These are phyloP conservation scores for Inosperma sp. DNA, from an alignment of 768 basidiomycete genomes.

Conservation along the genomic window DNA sequence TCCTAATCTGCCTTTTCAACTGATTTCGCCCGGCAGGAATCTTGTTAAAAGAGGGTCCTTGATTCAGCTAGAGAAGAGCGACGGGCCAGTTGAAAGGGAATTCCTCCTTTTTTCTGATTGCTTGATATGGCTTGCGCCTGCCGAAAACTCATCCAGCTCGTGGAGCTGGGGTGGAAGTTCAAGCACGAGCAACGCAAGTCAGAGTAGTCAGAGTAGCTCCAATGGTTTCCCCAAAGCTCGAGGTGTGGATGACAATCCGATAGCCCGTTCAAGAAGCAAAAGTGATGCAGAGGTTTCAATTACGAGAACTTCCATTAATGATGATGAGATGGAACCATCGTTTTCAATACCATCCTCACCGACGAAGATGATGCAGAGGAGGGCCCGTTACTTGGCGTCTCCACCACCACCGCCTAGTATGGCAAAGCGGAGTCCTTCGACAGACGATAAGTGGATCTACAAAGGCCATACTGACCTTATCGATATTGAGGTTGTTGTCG, in stretches of 20 bases:
- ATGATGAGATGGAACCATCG: background rate
- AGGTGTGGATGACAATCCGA: slow-evolving; percentile 30
- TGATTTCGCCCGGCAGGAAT: slow-evolving; percentile 76
- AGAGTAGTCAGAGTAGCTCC: slow-evolving; percentile 15
- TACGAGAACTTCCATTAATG: background rate
- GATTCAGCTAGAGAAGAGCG: slow-evolving; percentile 51
- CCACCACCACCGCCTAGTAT: slow-evolving; percentile 28
- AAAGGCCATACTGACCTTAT: slow-evolving; percentile 67
- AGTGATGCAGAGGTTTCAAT: slow-evolving; percentile 54
- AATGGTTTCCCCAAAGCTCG: slow-evolving; percentile 11
- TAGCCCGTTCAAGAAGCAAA: slow-evolving; percentile 49
- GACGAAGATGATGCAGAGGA: slow-evolving; percentile 18
- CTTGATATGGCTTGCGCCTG: slow-evolving; percentile 67
- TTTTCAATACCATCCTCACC: slow-evolving; percentile 17
- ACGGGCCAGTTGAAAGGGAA: slow-evolving; percentile 52
- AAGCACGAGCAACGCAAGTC: slow-evolving; percentile 16
- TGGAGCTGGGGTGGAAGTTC: slow-evolving; percentile 35
- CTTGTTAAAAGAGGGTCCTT: slow-evolving; percentile 67
- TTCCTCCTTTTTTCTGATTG: slow-evolving; percentile 83
- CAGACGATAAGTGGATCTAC: slow-evolving; percentile 68
- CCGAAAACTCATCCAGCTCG: slow-evolving; percentile 30
- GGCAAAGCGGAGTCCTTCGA: slow-evolving; percentile 28
- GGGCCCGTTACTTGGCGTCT: slow-evolving; percentile 4
- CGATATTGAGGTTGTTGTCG: slow-evolving; percentile 70
- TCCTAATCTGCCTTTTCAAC: slow-evolving; percentile 67